Conservation (phyloP, 805 yeast species). For the Cyberlindnera veronae region DNA sequence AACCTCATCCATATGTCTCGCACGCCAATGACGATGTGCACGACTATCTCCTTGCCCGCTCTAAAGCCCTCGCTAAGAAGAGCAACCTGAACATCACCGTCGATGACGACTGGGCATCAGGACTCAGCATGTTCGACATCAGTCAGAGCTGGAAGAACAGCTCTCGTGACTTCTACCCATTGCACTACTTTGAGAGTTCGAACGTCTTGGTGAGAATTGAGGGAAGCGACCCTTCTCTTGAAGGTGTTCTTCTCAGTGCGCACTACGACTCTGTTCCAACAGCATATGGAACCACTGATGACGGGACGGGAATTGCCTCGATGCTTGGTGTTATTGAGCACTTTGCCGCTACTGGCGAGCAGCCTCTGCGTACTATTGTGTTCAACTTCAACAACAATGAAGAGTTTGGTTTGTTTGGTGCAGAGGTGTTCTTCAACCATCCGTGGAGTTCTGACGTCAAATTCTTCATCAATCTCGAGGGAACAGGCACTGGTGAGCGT, state of each 20-base stretch:
- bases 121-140: slow-evolving; percentile 44
- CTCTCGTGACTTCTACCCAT: slow-evolving; percentile 38
- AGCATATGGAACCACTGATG: slow-evolving; percentile 86
- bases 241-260: slow-evolving; percentile 74
- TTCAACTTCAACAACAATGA: slow-evolving; percentile 89
- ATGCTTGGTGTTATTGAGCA: slow-evolving; percentile 65
- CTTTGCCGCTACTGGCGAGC: slow-evolving; percentile 35
- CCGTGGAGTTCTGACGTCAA: slow-evolving; percentile 62
- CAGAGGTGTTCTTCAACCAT: slow-evolving; percentile 66
- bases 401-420: slow-evolving; percentile 85
- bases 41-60: slow-evolving; percentile 52
- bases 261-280: slow-evolving; percentile 91
- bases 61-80: slow-evolving; percentile 31
- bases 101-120: slow-evolving; percentile 36
- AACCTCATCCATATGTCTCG: slow-evolving; percentile 78
- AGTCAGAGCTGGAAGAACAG: slow-evolving; percentile 44
- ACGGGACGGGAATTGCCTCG: slow-evolving; percentile 85
- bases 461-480: slow-evolving; percentile 80
- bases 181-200: slow-evolving; percentile 77
- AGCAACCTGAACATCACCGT: slow-evolving; percentile 28
- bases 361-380: slow-evolving; percentile 68
- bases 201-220: slow-evolving; percentile 73
- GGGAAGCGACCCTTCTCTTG: slow-evolving; percentile 55
- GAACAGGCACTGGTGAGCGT: slow-evolving; percentile 82
- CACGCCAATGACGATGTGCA: slow-evolving; percentile 74